Evolutionary conservation across 148 eudicot species (phyloP).

Genomic region (Camellia japonica): DNA sequence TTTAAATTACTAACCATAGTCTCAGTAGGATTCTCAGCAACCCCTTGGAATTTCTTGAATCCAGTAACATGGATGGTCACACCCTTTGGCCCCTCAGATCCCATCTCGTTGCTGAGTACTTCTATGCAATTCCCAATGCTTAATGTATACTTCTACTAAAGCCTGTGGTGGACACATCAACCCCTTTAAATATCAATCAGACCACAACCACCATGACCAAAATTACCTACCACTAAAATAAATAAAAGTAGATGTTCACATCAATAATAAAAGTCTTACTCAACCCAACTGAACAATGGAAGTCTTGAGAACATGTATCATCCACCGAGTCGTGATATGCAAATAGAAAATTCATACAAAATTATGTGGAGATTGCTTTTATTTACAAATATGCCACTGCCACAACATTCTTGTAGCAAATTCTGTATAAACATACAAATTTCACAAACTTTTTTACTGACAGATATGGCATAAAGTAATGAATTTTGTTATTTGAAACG

Average conservation of each 20-base stretch:
- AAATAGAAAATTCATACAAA: too few relatives aligned
- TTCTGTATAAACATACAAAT: too few relatives aligned
- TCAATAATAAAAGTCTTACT: not conserved
- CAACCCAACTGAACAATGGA: not conserved
- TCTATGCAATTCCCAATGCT: constrained; percentile 30
- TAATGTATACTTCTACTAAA: not conserved
- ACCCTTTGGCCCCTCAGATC: constrained; percentile 64
- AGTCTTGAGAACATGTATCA: not conserved
- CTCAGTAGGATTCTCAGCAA: constrained; percentile 69
- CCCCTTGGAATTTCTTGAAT: constrained; percentile 79
- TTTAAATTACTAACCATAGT: constrained; percentile 45
- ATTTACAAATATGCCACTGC: not conserved
- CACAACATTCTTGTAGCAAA: too few relatives aligned
- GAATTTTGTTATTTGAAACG: too few relatives aligned
- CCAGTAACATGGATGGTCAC: constrained; percentile 71
- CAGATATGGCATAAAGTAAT: too few relatives aligned
- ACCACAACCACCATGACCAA: not conserved
- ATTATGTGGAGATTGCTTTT: too few relatives aligned
- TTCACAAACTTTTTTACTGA: too few relatives aligned
- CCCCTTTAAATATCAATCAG: constrained; percentile 6
- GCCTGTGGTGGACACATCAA: constrained; percentile 8
- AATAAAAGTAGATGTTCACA: too few relatives aligned
- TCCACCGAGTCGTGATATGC: too few relatives aligned
- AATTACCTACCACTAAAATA: not conserved
- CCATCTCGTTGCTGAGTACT: constrained; percentile 40